These are phyloP conservation scores for Marasmius sp. DNA, from an alignment of 1,284 basidiomycete species.

Conservation along the genomic window DNA sequence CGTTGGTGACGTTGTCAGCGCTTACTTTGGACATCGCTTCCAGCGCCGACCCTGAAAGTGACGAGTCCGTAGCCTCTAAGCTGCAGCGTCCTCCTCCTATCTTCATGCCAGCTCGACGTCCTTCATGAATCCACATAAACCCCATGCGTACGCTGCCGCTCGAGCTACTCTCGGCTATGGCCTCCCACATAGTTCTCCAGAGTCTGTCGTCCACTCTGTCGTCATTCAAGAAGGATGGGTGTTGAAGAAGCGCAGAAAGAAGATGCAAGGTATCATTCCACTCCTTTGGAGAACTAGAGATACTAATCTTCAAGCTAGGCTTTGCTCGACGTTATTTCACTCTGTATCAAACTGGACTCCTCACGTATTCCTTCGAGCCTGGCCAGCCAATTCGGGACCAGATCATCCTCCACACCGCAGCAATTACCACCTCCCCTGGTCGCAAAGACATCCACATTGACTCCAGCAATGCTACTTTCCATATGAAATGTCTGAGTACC, in stretches of 20 bases:
- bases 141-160: conserved; percentile 8
- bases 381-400: conserved; percentile 71
- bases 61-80: too few species aligned
- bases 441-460: conserved; percentile 79
- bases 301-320: conserved; percentile 42
- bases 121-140: conserved; percentile 7
- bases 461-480: conserved; percentile 73
- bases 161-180: conserved; percentile 17
- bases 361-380: conserved; percentile 76
- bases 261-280: conserved; percentile 73
- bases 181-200: conserved; percentile 5
- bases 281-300: neutral
- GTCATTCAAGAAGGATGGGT: conserved; percentile 72
- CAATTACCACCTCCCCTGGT: conserved; percentile 68
- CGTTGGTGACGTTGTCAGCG: too few species aligned
- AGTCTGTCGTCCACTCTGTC: conserved; percentile 17
- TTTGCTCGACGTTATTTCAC: conserved; percentile 82
- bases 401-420: conserved; percentile 64
- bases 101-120: neutral
- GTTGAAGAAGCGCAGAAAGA: conserved; percentile 80
- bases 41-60: too few species aligned
- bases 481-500: conserved; percentile 69
- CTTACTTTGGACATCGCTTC: too few species aligned
- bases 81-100: neutral
- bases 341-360: conserved; percentile 62